Evolutionary conservation across 192 early-diverging fungal genomes (phyloP).

Genomic region (Dissophora globulifera): DNA sequence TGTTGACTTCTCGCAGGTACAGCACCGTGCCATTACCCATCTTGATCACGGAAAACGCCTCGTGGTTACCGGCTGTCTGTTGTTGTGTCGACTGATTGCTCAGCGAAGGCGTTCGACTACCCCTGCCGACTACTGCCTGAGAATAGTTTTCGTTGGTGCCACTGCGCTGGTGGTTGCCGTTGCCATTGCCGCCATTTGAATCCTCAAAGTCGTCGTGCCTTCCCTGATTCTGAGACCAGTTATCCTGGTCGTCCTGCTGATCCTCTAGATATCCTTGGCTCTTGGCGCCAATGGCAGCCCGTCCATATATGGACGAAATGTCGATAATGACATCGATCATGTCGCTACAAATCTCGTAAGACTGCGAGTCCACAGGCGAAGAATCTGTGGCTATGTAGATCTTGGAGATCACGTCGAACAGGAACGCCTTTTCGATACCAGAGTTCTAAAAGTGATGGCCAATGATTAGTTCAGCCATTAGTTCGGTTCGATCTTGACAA

Average conservation of each 20-base stretch:
- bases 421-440: constrained; percentile 95
- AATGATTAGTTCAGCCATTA: too few relatives aligned
- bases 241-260: constrained; percentile 33
- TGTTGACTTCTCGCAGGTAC: constrained; percentile 80
- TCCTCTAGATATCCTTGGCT: constrained; percentile 49
- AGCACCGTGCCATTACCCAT: constrained; percentile 84
- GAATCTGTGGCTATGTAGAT: constrained; percentile 96
- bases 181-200: constrained; percentile 5
- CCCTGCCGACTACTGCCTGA: constrained; percentile 18
- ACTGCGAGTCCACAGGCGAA: constrained; percentile 88
- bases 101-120: constrained; percentile 36
- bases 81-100: constrained; percentile 14
- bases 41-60: constrained; percentile 74
- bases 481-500: too few relatives aligned
- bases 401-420: constrained; percentile 90
- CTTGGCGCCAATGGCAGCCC: constrained; percentile 54
- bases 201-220: constrained; percentile 22
- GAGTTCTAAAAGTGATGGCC: constrained; percentile 77
- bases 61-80: constrained; percentile 52
- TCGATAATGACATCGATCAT: constrained; percentile 95
- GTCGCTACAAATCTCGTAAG: constrained; percentile 93
- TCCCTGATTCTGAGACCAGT: constrained; percentile 41
- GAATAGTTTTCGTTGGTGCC: constrained; percentile 12
- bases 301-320: constrained; percentile 81
- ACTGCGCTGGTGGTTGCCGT: background rate